Conservation (phyloP, 1,284 basidiomycete species). For the Xerocomus minutiporus region DNA sequence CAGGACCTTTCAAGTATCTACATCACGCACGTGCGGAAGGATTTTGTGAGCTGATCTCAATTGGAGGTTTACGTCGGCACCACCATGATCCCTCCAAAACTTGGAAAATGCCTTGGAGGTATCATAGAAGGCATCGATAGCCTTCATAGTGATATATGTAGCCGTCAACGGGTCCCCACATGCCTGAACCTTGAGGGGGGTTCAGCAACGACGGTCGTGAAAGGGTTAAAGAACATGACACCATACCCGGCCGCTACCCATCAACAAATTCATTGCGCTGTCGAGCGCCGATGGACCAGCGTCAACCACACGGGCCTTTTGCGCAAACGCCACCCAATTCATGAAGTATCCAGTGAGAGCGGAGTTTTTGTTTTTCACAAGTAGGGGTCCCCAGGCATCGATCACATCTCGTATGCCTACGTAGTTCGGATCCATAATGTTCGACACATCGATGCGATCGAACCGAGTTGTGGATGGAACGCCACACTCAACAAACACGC, state of each 20-base stretch:
- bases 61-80: slow-evolving; percentile 16
- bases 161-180: slow-evolving; percentile 2
- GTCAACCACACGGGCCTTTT: slow-evolving; percentile 10
- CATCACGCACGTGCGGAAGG: slow-evolving; percentile 24
- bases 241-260: slow-evolving; percentile 15
- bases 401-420: slow-evolving; percentile 35
- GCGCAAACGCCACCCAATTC: slow-evolving; percentile 37
- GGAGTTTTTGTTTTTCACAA: slow-evolving; percentile 27
- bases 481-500: slow-evolving; percentile 11
- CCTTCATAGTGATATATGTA: slow-evolving; percentile 8
- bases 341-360: slow-evolving; percentile 43
- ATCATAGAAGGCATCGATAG: slow-evolving; percentile 23
- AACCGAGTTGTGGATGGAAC: slow-evolving; percentile 30
- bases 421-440: slow-evolving; percentile 41
- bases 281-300: slow-evolving; percentile 1
- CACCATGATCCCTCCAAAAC: slow-evolving; percentile 23
- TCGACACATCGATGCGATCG: slow-evolving; percentile 44
- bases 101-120: slow-evolving; percentile 25
- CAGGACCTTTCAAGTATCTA: neutral
- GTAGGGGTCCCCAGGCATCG: slow-evolving; percentile 35
- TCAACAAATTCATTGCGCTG: slow-evolving; percentile 11
- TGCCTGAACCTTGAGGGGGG: slow-evolving; percentile 11
- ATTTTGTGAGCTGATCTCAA: slow-evolving; percentile 21
- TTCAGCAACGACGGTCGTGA: neutral
- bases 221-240: neutral